Percentiles rank a stretch among this genome's conserved stretches.
Evolutionary conservation across 805 yeast genomes (phyloP).

Genomic region (Ogataea pignaliae): DNA sequence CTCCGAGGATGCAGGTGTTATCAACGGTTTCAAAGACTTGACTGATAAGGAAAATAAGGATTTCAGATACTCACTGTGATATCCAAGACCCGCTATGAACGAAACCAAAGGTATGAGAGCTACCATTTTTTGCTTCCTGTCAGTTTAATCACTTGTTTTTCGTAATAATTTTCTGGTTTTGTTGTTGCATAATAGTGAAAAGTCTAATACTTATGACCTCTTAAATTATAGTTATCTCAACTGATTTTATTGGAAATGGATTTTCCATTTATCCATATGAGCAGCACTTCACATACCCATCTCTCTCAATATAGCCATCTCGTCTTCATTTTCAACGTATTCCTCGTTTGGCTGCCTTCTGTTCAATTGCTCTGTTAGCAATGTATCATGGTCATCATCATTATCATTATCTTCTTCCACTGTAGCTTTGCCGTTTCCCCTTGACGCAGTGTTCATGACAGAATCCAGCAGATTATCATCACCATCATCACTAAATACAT

Average conservation of each 20-base stretch:
- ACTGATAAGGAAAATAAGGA: constrained; percentile 55
- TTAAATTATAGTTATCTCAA: too few relatives aligned
- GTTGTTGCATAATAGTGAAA: too few relatives aligned
- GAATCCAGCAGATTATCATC: neutral
- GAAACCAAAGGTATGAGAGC: too few relatives aligned
- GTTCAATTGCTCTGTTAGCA: neutral
- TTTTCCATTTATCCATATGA: too few relatives aligned
- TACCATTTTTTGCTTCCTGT: too few relatives aligned
- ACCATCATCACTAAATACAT: constrained; percentile 12
- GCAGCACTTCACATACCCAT: constrained; percentile 34
- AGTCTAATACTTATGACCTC: too few relatives aligned
- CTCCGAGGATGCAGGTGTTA: constrained; percentile 18
- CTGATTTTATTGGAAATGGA: too few relatives aligned
- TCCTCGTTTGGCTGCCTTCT: neutral
- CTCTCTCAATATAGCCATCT: constrained; percentile 40
- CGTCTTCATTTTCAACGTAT: constrained; percentile 29
- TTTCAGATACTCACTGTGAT: constrained; percentile 42
- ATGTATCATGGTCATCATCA: constrained; percentile 33
- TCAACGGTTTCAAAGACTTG: constrained; percentile 51
- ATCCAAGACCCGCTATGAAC: too few relatives aligned
- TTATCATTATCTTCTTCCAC: constrained; percentile 28
- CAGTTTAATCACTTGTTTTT: too few relatives aligned
- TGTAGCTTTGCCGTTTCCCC: constrained; percentile 4
- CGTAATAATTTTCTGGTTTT: too few relatives aligned
- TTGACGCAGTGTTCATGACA: constrained; percentile 23